These are phyloP conservation scores for Malus hybrid DNA, from an alignment of 331 rosid species.

Conservation along the genomic window DNA sequence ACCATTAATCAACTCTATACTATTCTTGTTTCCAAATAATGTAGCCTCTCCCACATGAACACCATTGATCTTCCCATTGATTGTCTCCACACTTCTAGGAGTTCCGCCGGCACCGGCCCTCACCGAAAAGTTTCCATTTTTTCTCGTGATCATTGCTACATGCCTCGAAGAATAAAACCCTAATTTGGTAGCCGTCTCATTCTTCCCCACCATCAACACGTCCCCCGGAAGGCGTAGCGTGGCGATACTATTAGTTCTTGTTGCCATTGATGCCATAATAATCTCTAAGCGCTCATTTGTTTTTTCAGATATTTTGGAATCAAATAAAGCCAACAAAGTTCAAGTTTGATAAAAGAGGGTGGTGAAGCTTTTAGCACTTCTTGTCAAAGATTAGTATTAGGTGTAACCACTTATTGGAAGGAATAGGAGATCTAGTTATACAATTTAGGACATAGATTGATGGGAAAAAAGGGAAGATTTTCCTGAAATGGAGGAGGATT, in stretches of 20 bases:
- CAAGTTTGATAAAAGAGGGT: constrained; percentile 6
- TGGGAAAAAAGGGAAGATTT: not conserved
- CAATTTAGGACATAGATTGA: not conserved
- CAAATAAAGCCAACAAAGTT: constrained; percentile 2
- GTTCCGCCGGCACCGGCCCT: constrained; percentile 17
- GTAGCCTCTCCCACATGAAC: constrained; percentile 19
- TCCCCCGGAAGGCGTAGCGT: constrained; percentile 10
- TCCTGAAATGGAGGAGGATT: not conserved
- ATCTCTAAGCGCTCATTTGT: constrained; percentile 2
- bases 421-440: not conserved
- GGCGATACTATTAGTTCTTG: constrained; percentile 2
- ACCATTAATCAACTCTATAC: not conserved
- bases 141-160: not conserved
- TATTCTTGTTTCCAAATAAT: not conserved
- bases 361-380: constrained; percentile 9
- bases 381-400: constrained; percentile 20
- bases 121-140: constrained; percentile 7
- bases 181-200: not conserved
- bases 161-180: not conserved
- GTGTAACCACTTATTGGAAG: constrained; percentile 21
- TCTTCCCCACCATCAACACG: constrained; percentile 11
- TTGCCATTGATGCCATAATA: constrained; percentile 32
- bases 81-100: constrained; percentile 16
- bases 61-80: constrained; percentile 61
- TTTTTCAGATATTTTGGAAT: not conserved